These are phyloP conservation scores for Magnaporthales sp. DNA, from an alignment of 2,329 filamentous ascomycete genomes.

Conservation along the genomic window DNA sequence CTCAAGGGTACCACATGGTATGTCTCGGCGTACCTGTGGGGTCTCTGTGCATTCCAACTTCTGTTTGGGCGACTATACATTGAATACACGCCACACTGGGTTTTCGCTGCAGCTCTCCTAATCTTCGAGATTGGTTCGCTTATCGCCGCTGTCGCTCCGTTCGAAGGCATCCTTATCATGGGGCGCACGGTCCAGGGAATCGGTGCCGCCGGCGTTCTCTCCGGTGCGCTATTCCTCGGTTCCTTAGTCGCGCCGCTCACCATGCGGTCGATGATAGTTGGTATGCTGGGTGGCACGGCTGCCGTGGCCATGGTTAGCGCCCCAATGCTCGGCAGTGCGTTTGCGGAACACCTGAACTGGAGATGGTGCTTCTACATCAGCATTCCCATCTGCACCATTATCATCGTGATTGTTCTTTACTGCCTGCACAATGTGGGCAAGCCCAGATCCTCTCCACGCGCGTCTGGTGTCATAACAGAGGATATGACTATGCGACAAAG, in stretches of 20 bases:
- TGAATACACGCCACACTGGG: constrained; percentile 28
- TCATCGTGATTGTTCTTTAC: constrained; percentile 12
- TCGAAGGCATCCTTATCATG: constrained; percentile 39
- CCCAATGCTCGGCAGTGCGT: constrained; percentile 26
- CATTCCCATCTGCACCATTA: constrained; percentile 24
- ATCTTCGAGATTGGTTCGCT: constrained; percentile 25
- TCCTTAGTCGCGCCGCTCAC: constrained; percentile 19
- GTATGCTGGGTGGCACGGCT: constrained; percentile 10
- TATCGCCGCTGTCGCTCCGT: constrained; percentile 32
- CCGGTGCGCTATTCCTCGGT: constrained; percentile 33
- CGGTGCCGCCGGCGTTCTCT: constrained; percentile 41
- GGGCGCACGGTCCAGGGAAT: constrained; percentile 43
- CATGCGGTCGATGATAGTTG: constrained; percentile 13
- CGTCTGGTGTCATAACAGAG: neutral
- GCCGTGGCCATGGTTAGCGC: constrained; percentile 20
- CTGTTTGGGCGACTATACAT: constrained; percentile 30
- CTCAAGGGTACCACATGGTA: constrained; percentile 14
- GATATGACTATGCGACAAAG: constrained; percentile 10
- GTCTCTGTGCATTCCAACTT: constrained; percentile 21
- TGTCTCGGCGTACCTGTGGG: constrained; percentile 12
- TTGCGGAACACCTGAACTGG: constrained; percentile 24
- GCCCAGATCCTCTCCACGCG: neutral
- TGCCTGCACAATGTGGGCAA: constrained; percentile 10
- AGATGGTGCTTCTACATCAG: constrained; percentile 30
- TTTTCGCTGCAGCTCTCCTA: constrained; percentile 36